Percentiles rank a stretch among this genome's conserved stretches.
phyloP scores from a whole-genome alignment of 441 rosid species.

The Erysimum cheiri region DNA sequence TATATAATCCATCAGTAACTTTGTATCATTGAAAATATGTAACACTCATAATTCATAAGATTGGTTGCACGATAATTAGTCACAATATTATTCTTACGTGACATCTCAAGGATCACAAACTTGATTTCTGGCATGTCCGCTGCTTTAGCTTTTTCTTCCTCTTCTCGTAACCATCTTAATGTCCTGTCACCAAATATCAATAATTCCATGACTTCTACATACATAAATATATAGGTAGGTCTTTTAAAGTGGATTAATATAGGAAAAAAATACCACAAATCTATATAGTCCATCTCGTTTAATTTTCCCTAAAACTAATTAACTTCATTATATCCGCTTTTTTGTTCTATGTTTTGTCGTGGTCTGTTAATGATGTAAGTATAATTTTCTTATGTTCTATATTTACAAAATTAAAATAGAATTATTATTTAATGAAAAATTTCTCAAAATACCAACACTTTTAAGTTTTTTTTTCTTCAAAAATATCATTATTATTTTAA shows the following conservation, averaged over 20 bases:
- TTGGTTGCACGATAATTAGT: no score
- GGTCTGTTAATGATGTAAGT: neutral
- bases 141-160: constrained; percentile 48
- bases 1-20: constrained; percentile 1
- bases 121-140: constrained; percentile 43
- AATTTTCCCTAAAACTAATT: neutral
- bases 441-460: no score
- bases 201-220: neutral
- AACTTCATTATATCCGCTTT: neutral
- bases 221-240: neutral
- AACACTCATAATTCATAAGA: neutral
- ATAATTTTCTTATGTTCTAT: neutral
- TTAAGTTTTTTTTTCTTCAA: no score
- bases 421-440: no score
- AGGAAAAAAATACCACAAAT: no score
- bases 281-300: neutral
- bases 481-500: no score
- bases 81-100: no score
- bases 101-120: constrained; percentile 59
- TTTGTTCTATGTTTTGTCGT: neutral
- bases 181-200: constrained; percentile 45
- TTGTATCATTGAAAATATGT: neutral
- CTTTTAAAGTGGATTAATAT: neutral
- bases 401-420: no score
- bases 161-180: constrained; percentile 63